Conservation (phyloP, 805 yeast species). For the Saccharomycopsis babjevae region DNA sequence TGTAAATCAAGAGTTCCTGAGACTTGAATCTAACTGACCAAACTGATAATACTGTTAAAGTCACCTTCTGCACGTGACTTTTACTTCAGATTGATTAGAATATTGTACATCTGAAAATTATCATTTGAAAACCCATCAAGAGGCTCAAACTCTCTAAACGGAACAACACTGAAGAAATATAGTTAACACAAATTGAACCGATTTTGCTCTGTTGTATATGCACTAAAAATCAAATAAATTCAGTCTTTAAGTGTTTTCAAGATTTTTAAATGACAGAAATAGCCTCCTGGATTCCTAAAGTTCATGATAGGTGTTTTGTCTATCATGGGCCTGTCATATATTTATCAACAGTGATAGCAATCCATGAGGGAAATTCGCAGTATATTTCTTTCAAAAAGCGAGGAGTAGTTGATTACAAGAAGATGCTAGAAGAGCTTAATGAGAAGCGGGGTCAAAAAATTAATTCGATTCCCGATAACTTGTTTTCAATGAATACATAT, state of each 20-base stretch:
- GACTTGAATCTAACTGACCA: not conserved
- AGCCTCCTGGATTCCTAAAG: constrained; percentile 2
- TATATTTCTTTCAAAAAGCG: constrained; percentile 26
- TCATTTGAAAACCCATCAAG: not conserved
- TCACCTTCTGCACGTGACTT: not conserved
- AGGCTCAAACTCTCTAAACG: not conserved
- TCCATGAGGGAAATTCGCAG: constrained; percentile 43
- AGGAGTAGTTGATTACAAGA: not conserved
- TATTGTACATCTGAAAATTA: not conserved
- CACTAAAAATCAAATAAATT: too few species aligned
- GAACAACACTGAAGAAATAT: too few species aligned
- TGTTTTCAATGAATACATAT: constrained; percentile 33
- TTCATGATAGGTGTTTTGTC: constrained; percentile 45
- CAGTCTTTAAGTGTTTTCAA: not conserved
- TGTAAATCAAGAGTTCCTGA: not conserved
- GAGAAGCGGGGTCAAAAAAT: constrained; percentile 22
- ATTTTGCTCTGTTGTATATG: too few species aligned
- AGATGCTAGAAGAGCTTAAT: constrained; percentile 25
- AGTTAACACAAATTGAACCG: too few species aligned
- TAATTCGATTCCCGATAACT: constrained; percentile 4
- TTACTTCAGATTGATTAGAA: not conserved
- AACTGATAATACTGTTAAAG: not conserved
- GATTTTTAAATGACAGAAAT: not conserved
- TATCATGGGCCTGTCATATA: constrained; percentile 86
- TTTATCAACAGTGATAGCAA: constrained; percentile 68